Evolutionary conservation across 148 eudicot genomes (phyloP).

Genomic region (Persicaria tinctoria): DNA sequence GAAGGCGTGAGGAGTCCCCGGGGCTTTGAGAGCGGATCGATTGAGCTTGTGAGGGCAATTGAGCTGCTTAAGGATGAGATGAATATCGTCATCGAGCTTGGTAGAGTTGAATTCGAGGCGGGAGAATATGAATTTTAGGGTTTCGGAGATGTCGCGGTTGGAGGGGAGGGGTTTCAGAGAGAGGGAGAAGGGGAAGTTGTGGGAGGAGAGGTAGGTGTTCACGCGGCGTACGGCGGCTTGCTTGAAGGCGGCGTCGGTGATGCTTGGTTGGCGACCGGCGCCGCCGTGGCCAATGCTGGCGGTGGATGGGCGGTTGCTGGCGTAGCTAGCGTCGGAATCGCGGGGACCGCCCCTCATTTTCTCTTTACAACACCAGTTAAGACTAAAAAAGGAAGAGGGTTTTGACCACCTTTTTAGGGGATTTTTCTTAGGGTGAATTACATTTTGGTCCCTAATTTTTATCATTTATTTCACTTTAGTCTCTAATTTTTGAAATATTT

Average conservation of each 20-base stretch:
- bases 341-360: constrained; percentile 23
- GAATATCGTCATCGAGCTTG: constrained; percentile 61
- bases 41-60: constrained; percentile 71
- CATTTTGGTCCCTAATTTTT: no score
- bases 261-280: constrained; percentile 14
- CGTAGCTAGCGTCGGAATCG: constrained; percentile 82
- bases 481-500: no score
- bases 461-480: no score
- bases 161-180: constrained; percentile 58
- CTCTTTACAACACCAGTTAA: neutral
- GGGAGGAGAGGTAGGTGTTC: constrained; percentile 57
- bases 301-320: constrained; percentile 46
- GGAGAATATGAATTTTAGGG: constrained; percentile 44
- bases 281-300: constrained; percentile 24
- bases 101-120: constrained; percentile 25
- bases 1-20: constrained; percentile 80
- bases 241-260: constrained; percentile 41
- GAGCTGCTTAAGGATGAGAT: constrained; percentile 27
- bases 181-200: constrained; percentile 25
- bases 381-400: no score
- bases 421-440: no score
- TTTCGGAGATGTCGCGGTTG: constrained; percentile 50
- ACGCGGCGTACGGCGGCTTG: constrained; percentile 43
- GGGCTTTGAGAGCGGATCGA: constrained; percentile 66
- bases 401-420: no score